Evolutionary conservation across 352 stramenopile species (phyloP), one percentile per base, ranked within the genome.

Genomic region (Pythium apleroticum): DNA sequence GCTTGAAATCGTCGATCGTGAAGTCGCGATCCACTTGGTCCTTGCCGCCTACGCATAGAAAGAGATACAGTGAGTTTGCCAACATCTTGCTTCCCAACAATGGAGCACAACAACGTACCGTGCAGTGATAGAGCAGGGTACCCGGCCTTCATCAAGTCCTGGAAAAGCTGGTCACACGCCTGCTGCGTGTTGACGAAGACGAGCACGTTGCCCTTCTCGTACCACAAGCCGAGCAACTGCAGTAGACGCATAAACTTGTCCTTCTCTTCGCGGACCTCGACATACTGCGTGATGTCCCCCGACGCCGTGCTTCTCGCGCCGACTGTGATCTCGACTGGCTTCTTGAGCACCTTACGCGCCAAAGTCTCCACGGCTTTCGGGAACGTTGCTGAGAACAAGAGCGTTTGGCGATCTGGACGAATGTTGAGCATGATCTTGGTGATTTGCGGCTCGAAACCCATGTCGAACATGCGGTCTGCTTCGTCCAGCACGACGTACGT

Each of bases 181-280:
- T 98, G 90, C 71, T 99, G 97, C n/a, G 95, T 99, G 74, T 99
- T 98, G 39, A 99, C 98, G 78, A 99, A 99, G 12, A 99, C 91
- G 37, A 99, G 86, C 9, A 99, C 89, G 58, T 99, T 98, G 45
- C 97, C 98, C 49, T 95, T 96, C 63, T 99, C 97, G 61, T 98
- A 98, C 89, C 88, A 98, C 19, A 98, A 71, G 27, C 95, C 96
- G 7, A 99, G 80, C 25, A 99, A 73, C 69, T 99, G 97, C 19
- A 99, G 80, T 37, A 99, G 73, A 1, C 97, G 89, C 77, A 99
- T 95, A 69, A 99, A 99, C 75, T 99, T 99, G 75, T 99, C 95
- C 61, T 97, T 84, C 66, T 99, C 97, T 71, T 98, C 94, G n/a
- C 97, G 89, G 17, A 99, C 91, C 81, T 99, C 98, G 17, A 98